phyloP scores from a whole-genome alignment of 352 stramenopile species.

The Phytophthora chlamydospora region DNA sequence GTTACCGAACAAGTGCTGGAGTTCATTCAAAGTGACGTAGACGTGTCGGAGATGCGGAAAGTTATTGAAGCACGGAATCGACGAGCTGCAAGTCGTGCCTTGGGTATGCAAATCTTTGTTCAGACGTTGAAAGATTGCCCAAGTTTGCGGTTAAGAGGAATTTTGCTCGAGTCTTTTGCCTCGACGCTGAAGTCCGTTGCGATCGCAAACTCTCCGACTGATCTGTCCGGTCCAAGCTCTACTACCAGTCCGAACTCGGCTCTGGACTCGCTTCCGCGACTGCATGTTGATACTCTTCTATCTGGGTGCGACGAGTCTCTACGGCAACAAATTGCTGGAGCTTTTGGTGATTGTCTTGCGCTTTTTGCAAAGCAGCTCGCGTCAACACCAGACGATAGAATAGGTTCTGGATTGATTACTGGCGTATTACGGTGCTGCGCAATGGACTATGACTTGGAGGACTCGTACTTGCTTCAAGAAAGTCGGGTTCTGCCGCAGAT shows the following conservation, averaged over 20 bases:
- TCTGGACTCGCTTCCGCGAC: conserved; percentile 28
- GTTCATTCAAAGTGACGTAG: conserved; percentile 85
- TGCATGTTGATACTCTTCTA: conserved; percentile 67
- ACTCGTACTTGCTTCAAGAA: conserved; percentile 73
- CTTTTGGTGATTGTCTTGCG: conserved; percentile 52
- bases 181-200: conserved; percentile 51
- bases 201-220: conserved; percentile 34
- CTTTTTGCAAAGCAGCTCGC: conserved; percentile 41
- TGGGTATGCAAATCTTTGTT: conserved; percentile 57
- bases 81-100: conserved; percentile 47
- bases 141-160: conserved; percentile 35
- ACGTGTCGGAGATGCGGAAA: conserved; percentile 56
- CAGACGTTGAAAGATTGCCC: conserved; percentile 35
- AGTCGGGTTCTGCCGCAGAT: conserved; percentile 63
- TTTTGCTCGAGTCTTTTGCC: conserved; percentile 58
- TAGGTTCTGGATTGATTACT: conserved; percentile 42
- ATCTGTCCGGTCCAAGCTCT: conserved; percentile 12
- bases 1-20: conserved; percentile 85
- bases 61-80: conserved; percentile 55
- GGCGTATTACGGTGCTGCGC: conserved; percentile 58
- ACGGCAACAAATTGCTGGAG: conserved; percentile 52
- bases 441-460: conserved; percentile 80
- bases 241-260: conserved; percentile 9
- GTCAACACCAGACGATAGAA: conserved; percentile 26
- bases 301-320: conserved; percentile 57